Base-by-base conservation (phyloP, 2,329 filamentous ascomycete species). In the Calonectria honghensis region DNA sequence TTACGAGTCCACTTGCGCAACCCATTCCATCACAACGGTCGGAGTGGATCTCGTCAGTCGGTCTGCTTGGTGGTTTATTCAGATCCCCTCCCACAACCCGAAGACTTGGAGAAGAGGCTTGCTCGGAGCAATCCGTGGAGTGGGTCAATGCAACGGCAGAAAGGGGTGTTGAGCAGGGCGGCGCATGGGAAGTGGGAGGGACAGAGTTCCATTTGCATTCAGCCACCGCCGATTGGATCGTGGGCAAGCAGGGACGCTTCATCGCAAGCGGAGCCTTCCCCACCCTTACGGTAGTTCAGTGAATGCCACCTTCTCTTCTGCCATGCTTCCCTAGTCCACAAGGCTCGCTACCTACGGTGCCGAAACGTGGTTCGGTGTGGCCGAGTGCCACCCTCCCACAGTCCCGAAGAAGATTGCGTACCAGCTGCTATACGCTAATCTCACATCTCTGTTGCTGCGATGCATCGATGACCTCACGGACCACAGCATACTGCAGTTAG, bases 1-100 rank as follows among this genome's bases (percentile, higher is more conserved):
- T 63, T 29, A 63, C 57, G 57, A 63, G 14, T 63, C 57, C 10
- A 41, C 14, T 10, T 29, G 35, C 57, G 39, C 35, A 63, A 63
- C 31, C 57, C 57, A 63, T 63, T 29, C 35, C 32, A 41, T 41
- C 6, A 29, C 31, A 37, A 63, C 37, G 11, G 24, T 31, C 9
- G 6, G 24, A 31, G 57, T 63, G 57, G 57, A 61, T 61, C 57
- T 39, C 57, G 14, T 61, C 31, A 14, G 13, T 61, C 35, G 4
- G 57, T 24, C 6, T 61, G 24, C 27, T 63, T 63, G 35, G 37
- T 39, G 27, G 27, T 39, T 63, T 29, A 35, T 16, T 27, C 57
- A 41, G 2, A 11, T 2, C 14, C 35, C n/a, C 57, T 63, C 57
- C 57, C 57, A 63, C 57, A 63, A 41, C 35, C 57, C 57, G 57